Base-by-base conservation (phyloP, 768 basidiomycete species). In the Myochromella boudieri region DNA sequence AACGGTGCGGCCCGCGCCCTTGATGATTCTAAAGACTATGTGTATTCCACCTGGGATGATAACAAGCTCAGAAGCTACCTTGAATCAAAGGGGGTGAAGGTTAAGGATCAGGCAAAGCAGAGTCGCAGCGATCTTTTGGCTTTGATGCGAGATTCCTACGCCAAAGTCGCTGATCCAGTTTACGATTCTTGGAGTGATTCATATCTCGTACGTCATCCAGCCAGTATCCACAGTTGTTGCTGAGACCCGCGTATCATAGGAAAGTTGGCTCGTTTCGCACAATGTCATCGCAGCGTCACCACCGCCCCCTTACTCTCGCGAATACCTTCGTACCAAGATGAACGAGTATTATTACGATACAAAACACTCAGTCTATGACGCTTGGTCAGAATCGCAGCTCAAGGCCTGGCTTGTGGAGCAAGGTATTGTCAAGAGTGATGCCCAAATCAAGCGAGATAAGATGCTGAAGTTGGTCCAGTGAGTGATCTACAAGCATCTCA, bases 1-100 rank as follows among this genome's bases (percentile, higher is more conserved):
- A 67, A 74, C 12, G 73, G 76, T 2, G 78, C 71, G 8, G 65
- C 63, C 6, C 68, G 71, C 18, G 68, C 68, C 21, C 62, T 91
- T 17, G 87, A 94, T 51, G 80, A 87, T 48, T 64, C 82, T 24
- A 90, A 84, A 62, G 94, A 97, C 63, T 95, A 93, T 56, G 68
- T 94, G 14, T 95, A 88, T 64, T 91, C 88, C 0, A 80, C 87
- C 0, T 97, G 95, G 95, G 84, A 87, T 46, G 91, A 95, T 54
- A 85, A 75, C 57, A 75, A 76, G 53, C 66, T 97, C 37, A 74
- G 85, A 40, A 65, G 59, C 0, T 97, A 85, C 68, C 79, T 95
- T 36, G 82, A 87, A 59, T 74, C 85, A 29, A 82, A 89, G 58
- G 86, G 87, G 20, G 70, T 91, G 29, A 77, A 87, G 57, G 77